These are phyloP conservation scores for Trichoderma gamsii DNA, from an alignment of 495 filamentous ascomycete genomes.

Conservation along the genomic window DNA sequence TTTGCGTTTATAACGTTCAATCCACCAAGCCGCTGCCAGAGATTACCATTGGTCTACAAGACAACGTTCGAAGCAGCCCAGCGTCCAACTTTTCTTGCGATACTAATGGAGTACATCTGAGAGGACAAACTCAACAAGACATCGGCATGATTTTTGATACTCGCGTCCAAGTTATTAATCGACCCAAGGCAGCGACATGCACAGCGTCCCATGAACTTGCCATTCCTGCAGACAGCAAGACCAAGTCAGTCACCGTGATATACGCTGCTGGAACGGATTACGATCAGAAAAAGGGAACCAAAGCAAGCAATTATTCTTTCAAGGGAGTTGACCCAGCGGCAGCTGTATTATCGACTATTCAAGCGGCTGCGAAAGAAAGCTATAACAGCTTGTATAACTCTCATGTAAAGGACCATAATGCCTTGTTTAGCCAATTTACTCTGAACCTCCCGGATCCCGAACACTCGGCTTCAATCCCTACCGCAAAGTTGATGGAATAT, in stretches of 20 bases:
- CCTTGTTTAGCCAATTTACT: slow-evolving; percentile 30
- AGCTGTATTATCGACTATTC: slow-evolving; percentile 26
- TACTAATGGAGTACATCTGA: neutral
- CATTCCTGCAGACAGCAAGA: neutral
- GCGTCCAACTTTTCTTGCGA: slow-evolving; percentile 2
- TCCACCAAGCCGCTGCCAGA: slow-evolving; percentile 24
- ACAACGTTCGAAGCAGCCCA: neutral
- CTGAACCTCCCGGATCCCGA: slow-evolving; percentile 37
- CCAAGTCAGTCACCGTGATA: slow-evolving; percentile 26
- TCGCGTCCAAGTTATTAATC: neutral
- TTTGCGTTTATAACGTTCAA: slow-evolving; percentile 39
- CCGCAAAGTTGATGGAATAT: slow-evolving; percentile 29
- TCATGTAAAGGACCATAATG: slow-evolving; percentile 36
- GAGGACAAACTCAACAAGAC: neutral
- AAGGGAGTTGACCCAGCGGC: slow-evolving; percentile 36
- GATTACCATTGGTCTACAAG: slow-evolving; percentile 26
- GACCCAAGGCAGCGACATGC: neutral
- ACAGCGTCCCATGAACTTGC: neutral
- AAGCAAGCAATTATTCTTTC: slow-evolving; percentile 38
- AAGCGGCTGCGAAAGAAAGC: slow-evolving; percentile 26
- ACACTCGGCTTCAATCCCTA: slow-evolving; percentile 28
- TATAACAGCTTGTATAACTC: slow-evolving; percentile 25
- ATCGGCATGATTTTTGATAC: slow-evolving; percentile 4
- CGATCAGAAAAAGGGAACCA: slow-evolving; percentile 37
- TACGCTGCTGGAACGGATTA: slow-evolving; percentile 43